These are phyloP conservation scores for Blumeria hordei DNA, from an alignment of 2,329 filamentous ascomycete genomes.

Conservation along the genomic window DNA sequence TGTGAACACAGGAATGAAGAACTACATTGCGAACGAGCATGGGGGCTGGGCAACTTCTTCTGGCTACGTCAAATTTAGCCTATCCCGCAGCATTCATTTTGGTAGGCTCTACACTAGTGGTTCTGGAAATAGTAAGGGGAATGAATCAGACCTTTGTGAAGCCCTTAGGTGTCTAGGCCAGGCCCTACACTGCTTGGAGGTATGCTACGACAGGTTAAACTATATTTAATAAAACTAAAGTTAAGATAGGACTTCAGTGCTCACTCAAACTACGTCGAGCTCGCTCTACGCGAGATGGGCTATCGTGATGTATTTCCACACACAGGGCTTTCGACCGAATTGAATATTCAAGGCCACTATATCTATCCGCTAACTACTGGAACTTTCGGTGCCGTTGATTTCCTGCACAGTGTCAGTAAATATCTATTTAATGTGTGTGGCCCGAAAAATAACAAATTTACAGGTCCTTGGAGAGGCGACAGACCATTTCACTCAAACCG, in stretches of 20 bases:
- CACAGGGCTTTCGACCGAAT: constrained; percentile 40
- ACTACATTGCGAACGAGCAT: constrained; percentile 84
- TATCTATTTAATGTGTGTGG: not conserved
- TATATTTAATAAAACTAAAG: constrained; percentile 5
- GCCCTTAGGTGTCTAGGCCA: constrained; percentile 30
- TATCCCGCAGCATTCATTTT: constrained; percentile 52
- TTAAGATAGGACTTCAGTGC: constrained; percentile 35
- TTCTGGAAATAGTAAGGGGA: constrained; percentile 29
- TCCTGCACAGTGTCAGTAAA: constrained; percentile 29
- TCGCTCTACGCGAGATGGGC: constrained; percentile 50
- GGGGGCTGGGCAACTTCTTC: constrained; percentile 77
- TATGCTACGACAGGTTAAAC: not conserved
- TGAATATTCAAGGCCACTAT: constrained; percentile 38
- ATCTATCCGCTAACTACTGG: constrained; percentile 54
- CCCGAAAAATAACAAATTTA: not conserved
- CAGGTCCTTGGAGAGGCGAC: constrained; percentile 50
- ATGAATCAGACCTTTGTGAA: constrained; percentile 57
- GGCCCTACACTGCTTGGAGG: constrained; percentile 28
- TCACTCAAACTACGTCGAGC: constrained; percentile 65
- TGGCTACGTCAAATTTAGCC: constrained; percentile 58
- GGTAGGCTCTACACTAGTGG: constrained; percentile 52
- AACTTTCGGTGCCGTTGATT: constrained; percentile 61
- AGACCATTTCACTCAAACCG: constrained; percentile 66
- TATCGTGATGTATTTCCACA: constrained; percentile 47
- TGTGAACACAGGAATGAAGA: constrained; percentile 78